Evolutionary conservation across 164 flowering plant species (phyloP), one percentile per base, ranked within the genome.

Genomic region (Tinospora cordifolia): DNA sequence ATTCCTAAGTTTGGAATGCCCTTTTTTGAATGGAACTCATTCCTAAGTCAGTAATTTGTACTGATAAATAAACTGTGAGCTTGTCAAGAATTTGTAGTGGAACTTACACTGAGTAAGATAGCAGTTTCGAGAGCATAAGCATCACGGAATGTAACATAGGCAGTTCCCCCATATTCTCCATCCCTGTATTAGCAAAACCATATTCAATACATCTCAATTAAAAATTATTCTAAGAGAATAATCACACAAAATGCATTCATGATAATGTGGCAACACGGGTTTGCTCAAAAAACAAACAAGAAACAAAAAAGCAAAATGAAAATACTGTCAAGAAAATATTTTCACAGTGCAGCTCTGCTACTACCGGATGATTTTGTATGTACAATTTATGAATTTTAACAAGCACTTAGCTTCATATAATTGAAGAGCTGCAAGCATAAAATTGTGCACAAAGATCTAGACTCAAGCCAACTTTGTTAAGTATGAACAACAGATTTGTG

Each of bases 101-200:
- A 63, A 80, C 97, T 88, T 79, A 93, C 97, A 83, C 86, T 88
- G 71, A 92, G 92, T 78, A 93, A 76, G 47, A 88, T 79, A 12
- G 97, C 97, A 66, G 92, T 93, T 79, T 88, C 90, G 77, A 87
- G 75, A 70, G 97, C 82, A 83, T 85, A 85, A 8, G 86, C 79
- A 71, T 89, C 90, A 71, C 69, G 80, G 73, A 89, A 89, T 44
- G 95, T 87, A 69, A 91, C 95, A 80, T 89, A 93, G 58, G 92
- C 97, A 68, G 91, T 79, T 58, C 85, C 78, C 26, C 84, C 90
- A 83, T 69, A 70, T 51, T 82, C 91, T 57, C 88, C 90, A 67
- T 76, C 83, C 78, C 98, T 93, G 87, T 65, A 71, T 59, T 17
- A 34, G n/a, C 44, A 39, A 69, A n/a, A 8, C 21, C 21, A 19